These are phyloP conservation scores for Madurella fahalii DNA, from an alignment of 2,329 filamentous ascomycete genomes.

Conservation along the genomic window DNA sequence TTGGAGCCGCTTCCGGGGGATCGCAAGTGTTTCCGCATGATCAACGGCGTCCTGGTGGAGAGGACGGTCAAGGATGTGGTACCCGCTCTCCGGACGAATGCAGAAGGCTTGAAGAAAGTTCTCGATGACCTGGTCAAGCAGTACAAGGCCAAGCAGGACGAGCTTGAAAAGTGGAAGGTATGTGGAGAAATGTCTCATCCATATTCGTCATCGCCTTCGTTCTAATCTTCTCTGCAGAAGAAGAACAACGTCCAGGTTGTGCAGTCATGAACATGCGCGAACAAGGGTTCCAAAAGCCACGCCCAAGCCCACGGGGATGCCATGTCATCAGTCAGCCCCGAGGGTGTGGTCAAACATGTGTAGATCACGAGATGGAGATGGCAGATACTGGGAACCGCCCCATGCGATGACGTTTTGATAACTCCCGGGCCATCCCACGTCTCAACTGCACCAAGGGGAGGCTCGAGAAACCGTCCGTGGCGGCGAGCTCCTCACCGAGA, in stretches of 20 bases:
- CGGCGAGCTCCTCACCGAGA: neutral
- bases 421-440: neutral
- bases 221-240: conserved; percentile 52
- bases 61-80: conserved; percentile 89
- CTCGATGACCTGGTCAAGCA: conserved; percentile 93
- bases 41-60: conserved; percentile 94
- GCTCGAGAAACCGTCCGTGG: neutral
- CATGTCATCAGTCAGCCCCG: conserved; percentile 20
- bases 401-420: conserved; percentile 6
- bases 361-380: conserved; percentile 1
- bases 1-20: conserved; percentile 75
- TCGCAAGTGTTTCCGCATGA: conserved; percentile 97
- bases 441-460: neutral
- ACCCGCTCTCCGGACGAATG: conserved; percentile 87
- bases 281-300: neutral
- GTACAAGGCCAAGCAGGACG: conserved; percentile 90
- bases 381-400: neutral
- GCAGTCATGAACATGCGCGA: conserved; percentile 54
- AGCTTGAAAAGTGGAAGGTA: conserved; percentile 99
- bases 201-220: conserved; percentile 1
- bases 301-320: neutral
- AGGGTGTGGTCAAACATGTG: conserved; percentile 7
- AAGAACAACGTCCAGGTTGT: conserved; percentile 88
- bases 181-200: conserved; percentile 25
- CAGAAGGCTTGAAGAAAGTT: conserved; percentile 89